phyloP scores from a whole-genome alignment of 768 basidiomycete species.

The Dacryopinax primogenitus region DNA sequence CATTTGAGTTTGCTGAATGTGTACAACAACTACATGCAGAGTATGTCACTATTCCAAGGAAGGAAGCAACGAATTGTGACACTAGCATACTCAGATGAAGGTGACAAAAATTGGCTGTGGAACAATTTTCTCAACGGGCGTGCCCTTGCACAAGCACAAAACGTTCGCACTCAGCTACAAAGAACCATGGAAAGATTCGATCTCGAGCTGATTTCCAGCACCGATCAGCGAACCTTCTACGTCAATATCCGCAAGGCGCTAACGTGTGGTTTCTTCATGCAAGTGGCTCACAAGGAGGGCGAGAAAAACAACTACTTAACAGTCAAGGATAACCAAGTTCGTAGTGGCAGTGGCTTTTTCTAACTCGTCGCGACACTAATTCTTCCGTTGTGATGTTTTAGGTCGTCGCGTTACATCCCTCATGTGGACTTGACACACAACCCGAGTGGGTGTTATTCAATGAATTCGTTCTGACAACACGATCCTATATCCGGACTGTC shows the following conservation, averaged over 20 bases:
- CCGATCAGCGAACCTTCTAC: slow-evolving; percentile 61
- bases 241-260: slow-evolving; percentile 67
- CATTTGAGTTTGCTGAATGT: slow-evolving; percentile 91
- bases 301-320: slow-evolving; percentile 81
- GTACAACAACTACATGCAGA: slow-evolving; percentile 79
- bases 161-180: slow-evolving; percentile 78
- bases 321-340: slow-evolving; percentile 85
- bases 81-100: slow-evolving; percentile 37
- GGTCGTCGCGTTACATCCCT: slow-evolving; percentile 70
- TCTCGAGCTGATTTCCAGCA: slow-evolving; percentile 53
- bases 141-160: slow-evolving; percentile 80
- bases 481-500: slow-evolving; percentile 81
- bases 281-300: slow-evolving; percentile 87
- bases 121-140: slow-evolving; percentile 72
- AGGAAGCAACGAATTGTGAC: background rate
- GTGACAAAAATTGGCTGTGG: slow-evolving; percentile 85
- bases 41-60: slow-evolving; percentile 33
- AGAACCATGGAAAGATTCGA: slow-evolving; percentile 87
- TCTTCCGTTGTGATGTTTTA: slow-evolving; percentile 19
- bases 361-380: slow-evolving; percentile 15
- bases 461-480: slow-evolving; percentile 86
- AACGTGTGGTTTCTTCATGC: slow-evolving; percentile 95
- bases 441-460: slow-evolving; percentile 92
- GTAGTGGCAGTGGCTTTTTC: slow-evolving; percentile 18
- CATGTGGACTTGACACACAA: slow-evolving; percentile 71